A percentile compares a stretch with the other conserved stretches of the same genome.
phyloP scores from a whole-genome alignment of 352 stramenopile species.

The Globisporangium canariense region DNA sequence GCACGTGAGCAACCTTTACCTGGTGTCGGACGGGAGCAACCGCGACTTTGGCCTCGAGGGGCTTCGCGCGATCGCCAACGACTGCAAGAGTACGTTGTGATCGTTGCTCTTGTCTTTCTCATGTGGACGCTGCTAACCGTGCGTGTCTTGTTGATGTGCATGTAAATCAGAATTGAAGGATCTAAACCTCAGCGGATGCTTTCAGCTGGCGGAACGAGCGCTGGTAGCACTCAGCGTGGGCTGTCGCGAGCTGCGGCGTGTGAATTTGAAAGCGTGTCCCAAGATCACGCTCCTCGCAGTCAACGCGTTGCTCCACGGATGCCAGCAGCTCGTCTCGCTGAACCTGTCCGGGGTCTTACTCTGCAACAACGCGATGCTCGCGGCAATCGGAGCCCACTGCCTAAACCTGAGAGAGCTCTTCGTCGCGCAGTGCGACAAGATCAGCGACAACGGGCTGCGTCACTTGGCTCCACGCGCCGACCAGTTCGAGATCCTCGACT shows the following conservation, averaged over 20 bases:
- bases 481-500: constrained; percentile 59
- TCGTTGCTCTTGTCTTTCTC: not conserved
- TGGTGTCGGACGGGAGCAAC: constrained; percentile 91
- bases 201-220: constrained; percentile 76
- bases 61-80: constrained; percentile 78
- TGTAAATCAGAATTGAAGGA: constrained; percentile 36
- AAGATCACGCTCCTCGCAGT: constrained; percentile 76
- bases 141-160: not conserved
- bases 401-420: constrained; percentile 39
- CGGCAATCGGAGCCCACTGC: constrained; percentile 35
- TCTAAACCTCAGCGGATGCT: constrained; percentile 67
- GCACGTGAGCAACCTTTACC: constrained; percentile 77
- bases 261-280: constrained; percentile 84
- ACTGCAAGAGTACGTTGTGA: constrained; percentile 33
- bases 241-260: constrained; percentile 46
- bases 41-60: constrained; percentile 91
- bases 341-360: constrained; percentile 51
- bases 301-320: constrained; percentile 55
- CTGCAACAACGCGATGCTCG: constrained; percentile 66
- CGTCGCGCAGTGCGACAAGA: constrained; percentile 56
- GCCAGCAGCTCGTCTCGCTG: constrained; percentile 35
- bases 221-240: constrained; percentile 70
- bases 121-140: not conserved
- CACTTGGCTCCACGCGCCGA: constrained; percentile 49
- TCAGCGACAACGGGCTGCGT: constrained; percentile 54